phyloP scores from a whole-genome alignment of 257 asterid genomes.

The Solanum corneliomulleri region DNA sequence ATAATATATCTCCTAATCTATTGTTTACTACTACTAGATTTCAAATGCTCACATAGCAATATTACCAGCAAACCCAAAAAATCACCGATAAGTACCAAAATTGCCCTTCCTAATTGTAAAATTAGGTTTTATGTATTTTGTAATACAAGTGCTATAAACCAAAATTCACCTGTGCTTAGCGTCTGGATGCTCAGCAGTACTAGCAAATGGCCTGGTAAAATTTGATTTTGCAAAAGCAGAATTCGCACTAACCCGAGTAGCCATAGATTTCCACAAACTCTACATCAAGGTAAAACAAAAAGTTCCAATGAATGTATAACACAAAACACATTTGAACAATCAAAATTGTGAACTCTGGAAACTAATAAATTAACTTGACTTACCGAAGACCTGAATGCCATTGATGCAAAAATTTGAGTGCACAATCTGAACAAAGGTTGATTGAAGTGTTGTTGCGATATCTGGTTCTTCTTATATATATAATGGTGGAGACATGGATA shows the following conservation, averaged over 20 bases:
- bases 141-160: not conserved
- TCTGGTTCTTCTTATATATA: too few species aligned
- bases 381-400: conserved; percentile 6
- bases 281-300: not conserved
- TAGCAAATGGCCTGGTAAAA: not conserved
- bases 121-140: not conserved
- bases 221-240: not conserved
- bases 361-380: not conserved
- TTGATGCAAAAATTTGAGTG: not conserved
- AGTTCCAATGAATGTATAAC: not conserved
- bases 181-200: not conserved
- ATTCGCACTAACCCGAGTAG: not conserved
- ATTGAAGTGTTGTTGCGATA: not conserved
- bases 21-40: too few species aligned
- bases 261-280: conserved; percentile 1
- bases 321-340: not conserved
- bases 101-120: not conserved
- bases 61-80: not conserved
- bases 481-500: not conserved
- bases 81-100: not conserved
- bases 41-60: not conserved
- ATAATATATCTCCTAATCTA: too few species aligned
- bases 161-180: not conserved
- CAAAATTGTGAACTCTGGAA: not conserved
- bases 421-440: not conserved